Base-by-base conservation (phyloP, 164 flowering plant genomes). In the Aristolochia fimbriata region DNA sequence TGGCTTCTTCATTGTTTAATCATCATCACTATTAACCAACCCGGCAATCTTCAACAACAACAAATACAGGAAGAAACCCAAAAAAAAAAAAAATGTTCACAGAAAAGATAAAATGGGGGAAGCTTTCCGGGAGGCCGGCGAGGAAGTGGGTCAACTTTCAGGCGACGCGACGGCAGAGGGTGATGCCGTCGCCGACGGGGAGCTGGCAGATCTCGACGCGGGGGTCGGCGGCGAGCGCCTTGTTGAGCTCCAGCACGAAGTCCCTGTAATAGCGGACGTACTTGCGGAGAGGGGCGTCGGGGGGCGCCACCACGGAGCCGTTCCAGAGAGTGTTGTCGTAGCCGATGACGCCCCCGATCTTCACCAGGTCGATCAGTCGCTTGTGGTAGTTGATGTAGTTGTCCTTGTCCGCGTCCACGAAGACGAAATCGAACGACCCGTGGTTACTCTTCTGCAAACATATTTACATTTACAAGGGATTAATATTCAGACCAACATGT, bases 261-360 rank as follows among this genome's bases (percentile, higher is more conserved):
- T 87, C 97, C 25, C 96, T 71, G 80, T 87, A 89, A 66, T 89
- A 89, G 77, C 87, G 78, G 3, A 90, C 90, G 57, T 90, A 93
- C 68, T 93, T 90, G 55, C 97, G 67, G 59, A 90, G 52, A 0
- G 97, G 96, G 0, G 97, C 96, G 66, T 93, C 98, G 0, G 91
- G 82, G 3, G 97, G 90, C 0, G 92, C 96, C 51, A 82, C 97
- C 63, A 93, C 96, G 0, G 98, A 87, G 4, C 98, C 98, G 66
- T 82, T 86, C 98, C 98, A 93, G 0, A 93, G 81, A 57, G 98
- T 93, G 88, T 93, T 93, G 81, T 93, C 97, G 74, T 93, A 93
- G 22, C 97, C 97, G 64, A 93, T 86, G 59, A 93, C 58, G 0
- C 98, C 98, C 4, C 98, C 97, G 0, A 93, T 75, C 69, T 87